These are phyloP conservation scores for Fusarium armeniacum DNA, from an alignment of 2,329 filamentous ascomycete species.

Conservation along the genomic window DNA sequence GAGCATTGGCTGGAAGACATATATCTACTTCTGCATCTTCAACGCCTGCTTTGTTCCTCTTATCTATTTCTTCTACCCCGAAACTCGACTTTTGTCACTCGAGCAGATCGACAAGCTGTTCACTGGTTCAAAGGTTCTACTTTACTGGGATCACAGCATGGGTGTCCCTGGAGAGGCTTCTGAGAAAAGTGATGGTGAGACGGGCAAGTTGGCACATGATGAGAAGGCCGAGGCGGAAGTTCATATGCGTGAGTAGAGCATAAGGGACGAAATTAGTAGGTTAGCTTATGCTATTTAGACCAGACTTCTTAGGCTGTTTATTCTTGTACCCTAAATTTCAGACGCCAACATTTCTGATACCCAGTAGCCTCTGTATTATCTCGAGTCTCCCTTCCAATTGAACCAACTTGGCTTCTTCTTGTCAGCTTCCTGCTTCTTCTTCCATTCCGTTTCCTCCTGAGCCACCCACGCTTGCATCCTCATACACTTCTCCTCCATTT, in stretches of 20 bases:
- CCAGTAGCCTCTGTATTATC: too few relatives aligned
- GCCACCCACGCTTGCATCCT: slow-evolving; percentile 53
- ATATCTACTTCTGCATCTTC: slow-evolving; percentile 57
- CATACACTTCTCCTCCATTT: slow-evolving; percentile 56
- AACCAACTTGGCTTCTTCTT: slow-evolving; percentile 46
- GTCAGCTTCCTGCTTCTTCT: slow-evolving; percentile 43
- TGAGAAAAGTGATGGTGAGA: slow-evolving; percentile 39
- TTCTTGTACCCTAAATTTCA: too few relatives aligned
- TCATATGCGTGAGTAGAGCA: slow-evolving; percentile 21
- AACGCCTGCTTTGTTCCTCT: slow-evolving; percentile 58
- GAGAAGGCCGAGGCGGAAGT: slow-evolving; percentile 37
- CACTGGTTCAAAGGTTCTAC: slow-evolving; percentile 51
- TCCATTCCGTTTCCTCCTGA: slow-evolving; percentile 48
- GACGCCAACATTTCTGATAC: too few relatives aligned
- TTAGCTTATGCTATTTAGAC: too few relatives aligned
- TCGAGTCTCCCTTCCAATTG: slow-evolving; percentile 32
- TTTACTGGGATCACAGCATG: slow-evolving; percentile 54
- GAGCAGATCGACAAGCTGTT: slow-evolving; percentile 64
- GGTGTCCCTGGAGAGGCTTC: slow-evolving; percentile 50
- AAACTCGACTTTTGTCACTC: slow-evolving; percentile 62
- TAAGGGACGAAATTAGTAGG: too few relatives aligned
- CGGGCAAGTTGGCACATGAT: slow-evolving; percentile 34
- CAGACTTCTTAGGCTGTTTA: too few relatives aligned
- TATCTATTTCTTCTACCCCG: slow-evolving; percentile 64
- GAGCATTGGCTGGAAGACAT: slow-evolving; percentile 57